Conservation (phyloP, 352 stramenopile species). For the Phytopythium delawarense region DNA sequence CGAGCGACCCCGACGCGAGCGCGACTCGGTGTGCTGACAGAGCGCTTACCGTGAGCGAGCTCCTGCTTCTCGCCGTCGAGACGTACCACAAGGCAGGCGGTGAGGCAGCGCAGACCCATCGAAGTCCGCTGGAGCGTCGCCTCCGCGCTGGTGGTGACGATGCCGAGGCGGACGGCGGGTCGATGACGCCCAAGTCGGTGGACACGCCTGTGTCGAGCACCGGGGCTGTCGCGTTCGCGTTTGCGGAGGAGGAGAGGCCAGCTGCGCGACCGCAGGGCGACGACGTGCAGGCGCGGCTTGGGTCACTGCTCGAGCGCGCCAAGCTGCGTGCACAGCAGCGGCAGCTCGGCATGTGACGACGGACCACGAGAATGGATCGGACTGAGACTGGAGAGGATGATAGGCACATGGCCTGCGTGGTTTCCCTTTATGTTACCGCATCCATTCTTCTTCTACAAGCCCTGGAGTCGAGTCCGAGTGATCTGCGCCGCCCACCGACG, state of each 20-base stretch:
- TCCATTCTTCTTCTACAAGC: conserved; percentile 3
- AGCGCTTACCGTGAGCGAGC: conserved; percentile 39
- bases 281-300: conserved; percentile 29
- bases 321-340: conserved; percentile 25
- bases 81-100: conserved; percentile 30
- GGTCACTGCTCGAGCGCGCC: conserved; percentile 32
- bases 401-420: neutral
- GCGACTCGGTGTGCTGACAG: conserved; percentile 10
- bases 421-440: conserved; percentile 5
- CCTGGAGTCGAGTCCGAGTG: neutral
- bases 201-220: conserved; percentile 13
- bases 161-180: conserved; percentile 8
- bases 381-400: neutral
- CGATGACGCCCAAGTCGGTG: conserved; percentile 1
- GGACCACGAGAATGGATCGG: neutral
- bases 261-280: neutral
- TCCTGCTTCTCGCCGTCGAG: conserved; percentile 43
- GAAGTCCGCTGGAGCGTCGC: conserved; percentile 6
- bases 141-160: neutral
- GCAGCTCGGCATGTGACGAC: neutral
- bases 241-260: neutral
- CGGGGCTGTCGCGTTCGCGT: conserved; percentile 12
- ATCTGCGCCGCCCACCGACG: conserved; percentile 7
- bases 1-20: conserved; percentile 16
- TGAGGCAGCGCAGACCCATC: neutral